A percentile compares a stretch with the other conserved stretches of the same genome.
These are phyloP conservation scores for Acorus calamus DNA, from an alignment of 106 monocot genomes.

Conservation along the genomic window DNA sequence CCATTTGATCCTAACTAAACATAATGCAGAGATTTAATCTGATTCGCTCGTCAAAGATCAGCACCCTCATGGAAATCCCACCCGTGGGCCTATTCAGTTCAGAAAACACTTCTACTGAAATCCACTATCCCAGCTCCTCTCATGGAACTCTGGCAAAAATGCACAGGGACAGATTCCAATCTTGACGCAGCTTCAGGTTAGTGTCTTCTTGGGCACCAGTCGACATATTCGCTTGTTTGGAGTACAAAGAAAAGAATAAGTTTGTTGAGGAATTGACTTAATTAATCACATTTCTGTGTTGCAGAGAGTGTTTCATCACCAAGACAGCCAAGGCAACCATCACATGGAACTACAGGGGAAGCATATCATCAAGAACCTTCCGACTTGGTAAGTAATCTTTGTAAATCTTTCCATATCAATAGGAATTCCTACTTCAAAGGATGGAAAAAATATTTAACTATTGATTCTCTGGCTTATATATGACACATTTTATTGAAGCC, in stretches of 20 bases:
- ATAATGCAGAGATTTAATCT: slow-evolving; percentile 25
- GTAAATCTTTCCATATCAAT: neutral
- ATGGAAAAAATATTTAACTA: no score
- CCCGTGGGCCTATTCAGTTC: slow-evolving; percentile 34
- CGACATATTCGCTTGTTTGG: no score
- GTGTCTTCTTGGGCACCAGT: no score
- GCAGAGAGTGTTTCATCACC: neutral
- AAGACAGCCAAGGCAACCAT: slow-evolving; percentile 4
- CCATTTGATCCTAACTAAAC: no score
- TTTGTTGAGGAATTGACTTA: no score
- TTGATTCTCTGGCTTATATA: no score
- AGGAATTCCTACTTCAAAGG: no score
- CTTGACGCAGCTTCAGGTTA: slow-evolving; percentile 21
- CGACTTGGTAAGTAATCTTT: slow-evolving; percentile 20
- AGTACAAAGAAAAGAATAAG: no score
- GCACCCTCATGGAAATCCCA: slow-evolving; percentile 53
- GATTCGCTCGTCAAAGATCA: slow-evolving; percentile 25
- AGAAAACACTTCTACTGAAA: slow-evolving; percentile 23
- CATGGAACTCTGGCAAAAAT: slow-evolving; percentile 52
- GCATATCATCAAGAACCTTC: slow-evolving; percentile 7
- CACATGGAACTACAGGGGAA: slow-evolving; percentile 12
- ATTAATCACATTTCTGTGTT: no score
- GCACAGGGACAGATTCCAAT: slow-evolving; percentile 3
- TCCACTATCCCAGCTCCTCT: slow-evolving; percentile 56
- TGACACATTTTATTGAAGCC: slow-evolving; percentile 12